Conservation (phyloP, 169 alveolate species). For the Cyclospora cayetanensis region DNA sequence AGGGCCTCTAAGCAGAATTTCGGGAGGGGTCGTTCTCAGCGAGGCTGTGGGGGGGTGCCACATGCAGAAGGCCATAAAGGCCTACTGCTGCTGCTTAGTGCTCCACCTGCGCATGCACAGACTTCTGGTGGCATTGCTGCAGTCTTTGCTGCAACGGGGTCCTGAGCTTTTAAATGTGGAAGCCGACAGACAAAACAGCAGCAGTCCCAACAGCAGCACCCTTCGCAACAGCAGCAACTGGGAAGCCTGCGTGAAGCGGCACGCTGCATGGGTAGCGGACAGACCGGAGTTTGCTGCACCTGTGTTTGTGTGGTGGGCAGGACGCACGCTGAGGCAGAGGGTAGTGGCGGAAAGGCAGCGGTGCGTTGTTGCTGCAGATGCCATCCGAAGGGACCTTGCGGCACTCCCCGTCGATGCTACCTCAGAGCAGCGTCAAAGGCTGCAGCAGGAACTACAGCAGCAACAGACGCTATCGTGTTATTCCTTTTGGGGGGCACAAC, state of each 20-base stretch:
- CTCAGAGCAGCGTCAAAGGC: not conserved
- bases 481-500: slow-evolving; percentile 56
- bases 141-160: not conserved
- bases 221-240: slow-evolving; percentile 2
- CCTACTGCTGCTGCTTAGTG: slow-evolving; percentile 69
- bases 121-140: slow-evolving; percentile 33
- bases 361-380: slow-evolving; percentile 31
- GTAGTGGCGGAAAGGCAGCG: slow-evolving; percentile 68
- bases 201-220: not conserved
- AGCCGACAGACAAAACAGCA: not conserved
- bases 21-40: slow-evolving; percentile 17
- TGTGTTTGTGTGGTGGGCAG: slow-evolving; percentile 59
- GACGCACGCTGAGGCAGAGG: slow-evolving; percentile 65
- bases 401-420: slow-evolving; percentile 14
- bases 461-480: slow-evolving; percentile 65
- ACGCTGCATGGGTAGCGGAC: slow-evolving; percentile 47
- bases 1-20: not conserved
- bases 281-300: slow-evolving; percentile 51
- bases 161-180: slow-evolving; percentile 33
- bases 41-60: slow-evolving; percentile 59
- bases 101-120: slow-evolving; percentile 67
- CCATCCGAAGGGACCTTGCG: slow-evolving; percentile 48
- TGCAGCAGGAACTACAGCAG: slow-evolving; percentile 44
- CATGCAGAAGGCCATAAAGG: slow-evolving; percentile 44
- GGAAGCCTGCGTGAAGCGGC: not conserved